Base-by-base conservation (phyloP, 2,329 filamentous ascomycete species). In the Fusarium chlamydosporum region DNA sequence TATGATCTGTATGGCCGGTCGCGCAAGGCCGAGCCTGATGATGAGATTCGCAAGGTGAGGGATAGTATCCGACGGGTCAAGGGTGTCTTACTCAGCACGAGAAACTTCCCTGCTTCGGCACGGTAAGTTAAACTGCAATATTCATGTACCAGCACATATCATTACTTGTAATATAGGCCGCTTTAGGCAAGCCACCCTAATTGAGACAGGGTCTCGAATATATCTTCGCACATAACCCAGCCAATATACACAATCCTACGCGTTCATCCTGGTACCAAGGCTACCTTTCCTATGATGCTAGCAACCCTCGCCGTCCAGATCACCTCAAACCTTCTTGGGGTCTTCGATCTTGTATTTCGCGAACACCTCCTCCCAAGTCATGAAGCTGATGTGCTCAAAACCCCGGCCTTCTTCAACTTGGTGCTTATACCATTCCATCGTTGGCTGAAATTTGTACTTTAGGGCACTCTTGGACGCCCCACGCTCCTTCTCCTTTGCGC, bases 11-110 rank as follows among this genome's bases (percentile, higher is more conserved):
- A 85, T 65, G 80, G 82, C 15, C 79, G 79, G 18, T 78, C 77
- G n/a, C 79, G 77, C 31, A 82, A 77, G 69, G 78, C 79, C 50
- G 88, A 88, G 72, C 85, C 86, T 31, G 85, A 89, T 65, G 92
- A 95, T 78, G 91, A 92, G 79, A 89, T 93, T 72, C 88, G 88
- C 67, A 88, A 87, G 75, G 84, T 92, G 20, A 92, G 92, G 80
- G 88, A 88, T 68, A 92, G 91, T 65, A 94, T 96, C 52, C 83
- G 92, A 68, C 86, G 91, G 58, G 87, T 96, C 41, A 96, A 96
- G 82, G 92, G 92, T 2, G 87, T 93, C 12, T 81, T 96, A 70
- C 78, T 96, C 57, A 93, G 89, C 74, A 87, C 92, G 6, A 87
- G 91, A 73, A 92, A 88, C 72, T 95, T 95, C 70, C 91, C 89